phyloP scores from a whole-genome alignment of 1,284 basidiomycete genomes.

The Cronartium quercuum region DNA sequence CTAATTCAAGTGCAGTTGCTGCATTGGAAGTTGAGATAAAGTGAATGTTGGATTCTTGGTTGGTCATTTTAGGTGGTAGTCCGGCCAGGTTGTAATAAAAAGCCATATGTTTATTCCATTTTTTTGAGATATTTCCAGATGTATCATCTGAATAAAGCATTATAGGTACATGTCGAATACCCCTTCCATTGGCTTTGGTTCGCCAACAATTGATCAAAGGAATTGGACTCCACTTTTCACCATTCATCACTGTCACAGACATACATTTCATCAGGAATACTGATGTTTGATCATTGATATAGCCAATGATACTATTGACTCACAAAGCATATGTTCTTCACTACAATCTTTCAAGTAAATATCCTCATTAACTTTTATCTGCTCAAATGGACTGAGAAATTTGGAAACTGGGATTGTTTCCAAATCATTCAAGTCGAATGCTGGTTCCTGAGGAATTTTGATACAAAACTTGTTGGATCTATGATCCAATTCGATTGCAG shows the following conservation, averaged over 20 bases:
- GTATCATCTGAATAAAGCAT: conserved; percentile 14
- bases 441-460: not conserved
- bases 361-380: not conserved
- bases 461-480: not conserved
- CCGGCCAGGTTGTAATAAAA: conserved; percentile 13
- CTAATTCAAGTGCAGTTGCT: not conserved
- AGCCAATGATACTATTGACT: not conserved
- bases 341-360: not conserved
- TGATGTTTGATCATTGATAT: not conserved
- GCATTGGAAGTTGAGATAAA: conserved; percentile 1
- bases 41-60: conserved; percentile 12
- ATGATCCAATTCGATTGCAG: not conserved
- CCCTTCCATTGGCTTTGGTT: conserved; percentile 15
- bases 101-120: not conserved
- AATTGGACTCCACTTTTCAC: not conserved
- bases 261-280: not conserved
- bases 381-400: not conserved
- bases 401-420: too few relatives aligned
- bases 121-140: conserved; percentile 14
- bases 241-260: not conserved
- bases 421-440: not conserved
- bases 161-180: conserved; percentile 15
- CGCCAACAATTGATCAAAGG: conserved; percentile 32
- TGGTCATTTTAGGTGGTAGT: not conserved
- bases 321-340: not conserved